Percentiles rank a stretch among this genome's conserved stretches.
These are phyloP conservation scores for Prosopis cineraria DNA, from an alignment of 306 rosid genomes.

Conservation along the genomic window DNA sequence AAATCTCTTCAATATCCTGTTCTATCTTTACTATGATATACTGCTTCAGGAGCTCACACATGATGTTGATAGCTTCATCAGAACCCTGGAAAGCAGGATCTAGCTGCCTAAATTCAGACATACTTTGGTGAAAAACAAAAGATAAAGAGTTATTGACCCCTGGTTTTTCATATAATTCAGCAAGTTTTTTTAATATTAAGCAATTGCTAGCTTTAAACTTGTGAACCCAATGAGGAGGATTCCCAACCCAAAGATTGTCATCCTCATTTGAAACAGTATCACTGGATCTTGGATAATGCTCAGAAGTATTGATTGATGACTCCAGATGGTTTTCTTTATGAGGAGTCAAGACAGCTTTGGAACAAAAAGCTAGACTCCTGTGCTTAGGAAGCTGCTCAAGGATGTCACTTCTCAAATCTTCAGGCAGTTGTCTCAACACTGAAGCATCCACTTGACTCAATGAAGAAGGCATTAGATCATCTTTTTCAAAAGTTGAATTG, in stretches of 20 bases:
- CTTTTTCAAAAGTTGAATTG: conserved; percentile 45
- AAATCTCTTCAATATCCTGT: conserved; percentile 84
- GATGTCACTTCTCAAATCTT: conserved; percentile 67
- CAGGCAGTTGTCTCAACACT: conserved; percentile 78
- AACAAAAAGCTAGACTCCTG: conserved; percentile 54
- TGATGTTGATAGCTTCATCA: conserved; percentile 52
- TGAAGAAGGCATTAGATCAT: conserved; percentile 80
- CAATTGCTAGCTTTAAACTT: conserved; percentile 66
- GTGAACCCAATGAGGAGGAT: conserved; percentile 82
- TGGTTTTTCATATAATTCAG: conserved; percentile 57
- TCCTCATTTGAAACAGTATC: conserved; percentile 38
- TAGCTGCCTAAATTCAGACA: conserved; percentile 48
- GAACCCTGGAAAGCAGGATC: conserved; percentile 47
- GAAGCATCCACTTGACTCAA: conserved; percentile 82
- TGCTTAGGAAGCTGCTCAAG: conserved; percentile 76
- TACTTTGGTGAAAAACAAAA: conserved; percentile 49
- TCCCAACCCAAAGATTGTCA: conserved; percentile 73
- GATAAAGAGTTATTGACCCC: conserved; percentile 57
- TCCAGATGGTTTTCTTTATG: conserved; percentile 36
- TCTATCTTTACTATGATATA: conserved; percentile 68
- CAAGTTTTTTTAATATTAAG: conserved; percentile 56
- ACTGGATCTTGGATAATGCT: conserved; percentile 39
- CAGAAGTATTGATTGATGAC: conserved; percentile 33
- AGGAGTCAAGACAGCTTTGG: conserved; percentile 39
- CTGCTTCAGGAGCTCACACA: conserved; percentile 80